phyloP scores from a whole-genome alignment of 2,329 filamentous ascomycete species.

The Pyricularia pennisetigena region DNA sequence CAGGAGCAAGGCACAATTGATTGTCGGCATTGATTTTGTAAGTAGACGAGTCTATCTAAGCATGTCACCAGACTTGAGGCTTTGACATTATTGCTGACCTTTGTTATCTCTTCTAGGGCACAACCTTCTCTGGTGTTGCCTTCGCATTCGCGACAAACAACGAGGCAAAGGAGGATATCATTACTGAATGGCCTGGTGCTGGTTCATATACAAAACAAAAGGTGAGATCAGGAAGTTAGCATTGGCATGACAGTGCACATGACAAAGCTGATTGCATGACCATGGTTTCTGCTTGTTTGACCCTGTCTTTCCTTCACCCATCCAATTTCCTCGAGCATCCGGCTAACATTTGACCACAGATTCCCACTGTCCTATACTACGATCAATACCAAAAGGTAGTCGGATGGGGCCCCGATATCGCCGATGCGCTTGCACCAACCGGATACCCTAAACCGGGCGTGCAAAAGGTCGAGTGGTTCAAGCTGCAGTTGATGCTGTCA shows the following conservation, averaged over 20 bases:
- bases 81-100: neutral
- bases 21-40: slow-evolving; percentile 98
- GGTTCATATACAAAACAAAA: slow-evolving; percentile 99
- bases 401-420: slow-evolving; percentile 98
- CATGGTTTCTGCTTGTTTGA: neutral
- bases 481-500: slow-evolving; percentile 95
- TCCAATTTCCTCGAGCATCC: neutral
- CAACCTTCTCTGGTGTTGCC: slow-evolving; percentile 94
- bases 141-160: slow-evolving; percentile 97
- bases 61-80: neutral
- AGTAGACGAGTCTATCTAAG: slow-evolving; percentile 21
- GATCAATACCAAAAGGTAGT: slow-evolving; percentile 99
- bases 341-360: slow-evolving; percentile 39
- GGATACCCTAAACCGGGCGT: slow-evolving; percentile 96
- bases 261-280: slow-evolving; percentile 10
- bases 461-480: slow-evolving; percentile 99
- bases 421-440: slow-evolving; percentile 89
- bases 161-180: slow-evolving; percentile 96
- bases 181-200: slow-evolving; percentile 96
- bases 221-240: slow-evolving; percentile 35
- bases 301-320: neutral
- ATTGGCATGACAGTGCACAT: neutral
- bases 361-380: slow-evolving; percentile 98
- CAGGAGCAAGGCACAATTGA: slow-evolving; percentile 90
- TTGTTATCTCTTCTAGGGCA: slow-evolving; percentile 50